Evolutionary conservation across 2,329 filamentous ascomycete genomes (phyloP).

Genomic region (Daldinia sp.): DNA sequence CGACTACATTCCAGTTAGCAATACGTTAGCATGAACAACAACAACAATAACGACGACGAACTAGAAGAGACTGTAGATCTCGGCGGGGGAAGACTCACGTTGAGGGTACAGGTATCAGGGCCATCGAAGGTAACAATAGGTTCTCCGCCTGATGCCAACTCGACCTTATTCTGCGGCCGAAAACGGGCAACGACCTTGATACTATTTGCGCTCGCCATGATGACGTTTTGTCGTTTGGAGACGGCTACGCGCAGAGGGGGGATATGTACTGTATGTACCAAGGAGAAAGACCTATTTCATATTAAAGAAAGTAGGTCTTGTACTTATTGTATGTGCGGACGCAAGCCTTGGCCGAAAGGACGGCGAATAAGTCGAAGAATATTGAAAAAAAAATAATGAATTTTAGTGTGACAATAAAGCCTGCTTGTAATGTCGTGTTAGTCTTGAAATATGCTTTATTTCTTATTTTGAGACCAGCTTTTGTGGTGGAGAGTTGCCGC

Average conservation of each 20-base stretch:
- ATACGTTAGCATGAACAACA: conserved; percentile 42
- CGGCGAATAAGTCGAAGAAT: conserved; percentile 45
- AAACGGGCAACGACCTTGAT: conserved; percentile 97
- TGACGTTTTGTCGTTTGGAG: conserved; percentile 44
- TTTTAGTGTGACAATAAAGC: conserved; percentile 30
- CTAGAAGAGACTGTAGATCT: background rate
- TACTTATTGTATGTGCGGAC: conserved; percentile 24
- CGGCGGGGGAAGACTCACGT: conserved; percentile 64
- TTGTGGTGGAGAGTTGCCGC: conserved; percentile 19
- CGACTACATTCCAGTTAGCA: conserved; percentile 63
- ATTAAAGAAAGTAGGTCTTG: conserved; percentile 34
- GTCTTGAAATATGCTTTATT: background rate
- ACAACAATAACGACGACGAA: background rate
- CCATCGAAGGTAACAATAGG: conserved; percentile 89
- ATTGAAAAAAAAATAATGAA: too few relatives aligned
- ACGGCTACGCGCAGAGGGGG: conserved; percentile 43
- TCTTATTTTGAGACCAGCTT: background rate
- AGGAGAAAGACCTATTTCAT: conserved; percentile 43
- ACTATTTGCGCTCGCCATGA: conserved; percentile 68
- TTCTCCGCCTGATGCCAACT: conserved; percentile 88
- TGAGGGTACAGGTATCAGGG: conserved; percentile 86
- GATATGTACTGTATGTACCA: conserved; percentile 35
- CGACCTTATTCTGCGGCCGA: conserved; percentile 94
- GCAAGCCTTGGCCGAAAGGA: conserved; percentile 43
- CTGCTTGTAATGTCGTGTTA: conserved; percentile 20